Conservation (phyloP, 805 yeast species). For the Phaffomyces opuntiae region DNA sequence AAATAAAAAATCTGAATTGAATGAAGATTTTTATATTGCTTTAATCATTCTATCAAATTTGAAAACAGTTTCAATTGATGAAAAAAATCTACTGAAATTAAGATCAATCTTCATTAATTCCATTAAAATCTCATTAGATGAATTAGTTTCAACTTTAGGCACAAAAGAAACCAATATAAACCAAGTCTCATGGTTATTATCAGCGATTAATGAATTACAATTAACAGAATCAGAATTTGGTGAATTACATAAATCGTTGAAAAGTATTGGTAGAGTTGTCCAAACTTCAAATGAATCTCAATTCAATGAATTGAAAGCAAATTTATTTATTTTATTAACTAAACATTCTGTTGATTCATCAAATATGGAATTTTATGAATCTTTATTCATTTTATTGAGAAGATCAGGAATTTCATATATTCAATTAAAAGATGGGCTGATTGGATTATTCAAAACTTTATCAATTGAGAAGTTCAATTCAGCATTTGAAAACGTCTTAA, state of each 20-base stretch:
- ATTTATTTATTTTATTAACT: constrained; percentile 24
- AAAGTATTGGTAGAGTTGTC: constrained; percentile 9
- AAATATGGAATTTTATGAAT: constrained; percentile 23
- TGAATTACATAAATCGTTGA: constrained; percentile 5
- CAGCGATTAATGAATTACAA: constrained; percentile 21
- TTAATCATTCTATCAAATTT: constrained; percentile 9
- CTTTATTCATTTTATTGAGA: constrained; percentile 30
- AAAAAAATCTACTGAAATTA: not conserved
- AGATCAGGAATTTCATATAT: constrained; percentile 13
- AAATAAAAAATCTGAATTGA: constrained; percentile 3
- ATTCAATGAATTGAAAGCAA: constrained; percentile 1
- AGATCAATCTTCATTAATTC: constrained; percentile 7
- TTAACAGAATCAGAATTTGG: constrained; percentile 5
- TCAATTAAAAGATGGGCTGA: constrained; percentile 18
- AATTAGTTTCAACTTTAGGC: not conserved
- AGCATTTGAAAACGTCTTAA: constrained; percentile 15
- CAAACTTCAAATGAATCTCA: constrained; percentile 2
- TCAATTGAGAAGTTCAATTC: constrained; percentile 3
- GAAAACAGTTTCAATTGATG: not conserved
- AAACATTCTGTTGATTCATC: constrained; percentile 14
- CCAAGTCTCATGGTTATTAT: constrained; percentile 26
- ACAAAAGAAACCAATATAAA: not conserved
- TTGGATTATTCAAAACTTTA: constrained; percentile 7
- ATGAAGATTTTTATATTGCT: constrained; percentile 10
- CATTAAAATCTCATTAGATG: constrained; percentile 5